Base-by-base conservation (phyloP, 768 basidiomycete genomes). In the Rhizopogon vulgaris region DNA sequence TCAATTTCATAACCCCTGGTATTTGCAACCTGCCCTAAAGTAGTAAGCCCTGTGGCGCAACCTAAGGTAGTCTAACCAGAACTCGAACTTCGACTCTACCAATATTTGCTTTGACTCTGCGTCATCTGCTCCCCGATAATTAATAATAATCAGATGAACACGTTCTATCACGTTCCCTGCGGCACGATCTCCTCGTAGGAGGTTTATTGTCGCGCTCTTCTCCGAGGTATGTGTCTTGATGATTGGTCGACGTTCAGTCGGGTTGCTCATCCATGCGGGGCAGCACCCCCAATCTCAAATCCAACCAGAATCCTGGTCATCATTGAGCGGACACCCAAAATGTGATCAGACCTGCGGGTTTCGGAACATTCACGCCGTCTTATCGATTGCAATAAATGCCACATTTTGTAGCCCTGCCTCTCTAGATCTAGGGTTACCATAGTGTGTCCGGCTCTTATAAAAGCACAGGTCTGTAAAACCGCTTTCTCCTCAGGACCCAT, bases 1-100 rank as follows among this genome's bases (percentile, higher is more conserved):
- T 49, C 45, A 30, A 41, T 53, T 38, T 48, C 48, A 52, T 51
- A 41, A 32, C 45, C 39, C 51, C 48, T 57, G 40, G 41, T 38
- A 57, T 59, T 58, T 52, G 55, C 53, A 46, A 56, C 67, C 67
- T 69, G 68, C 67, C 67, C 67, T 68, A 63, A 70, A 69, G 51
- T 38, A 54, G 49, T 32, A 51, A 58, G 30, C 61, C 66, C 60
- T 60, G 66, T 69, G 64, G 64, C 64, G 60, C 49, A 24, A 42
- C 36, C 25, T 32, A 27, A n/a, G 15, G 24, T 28, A 48, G 47
- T 15, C 32, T 24, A 12, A 6, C 37, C 37, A 22, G 22, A 22
- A 41, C 34, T 11, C 41, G 15, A 15, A 22, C 38, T 40, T 38
- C 32, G 11, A 37, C 49, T 41, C 45, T 41, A 53, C 45, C 32